Evolutionary conservation across 495 filamentous ascomycete species (phyloP).

Genomic region (Chlorociboria aeruginascens): DNA sequence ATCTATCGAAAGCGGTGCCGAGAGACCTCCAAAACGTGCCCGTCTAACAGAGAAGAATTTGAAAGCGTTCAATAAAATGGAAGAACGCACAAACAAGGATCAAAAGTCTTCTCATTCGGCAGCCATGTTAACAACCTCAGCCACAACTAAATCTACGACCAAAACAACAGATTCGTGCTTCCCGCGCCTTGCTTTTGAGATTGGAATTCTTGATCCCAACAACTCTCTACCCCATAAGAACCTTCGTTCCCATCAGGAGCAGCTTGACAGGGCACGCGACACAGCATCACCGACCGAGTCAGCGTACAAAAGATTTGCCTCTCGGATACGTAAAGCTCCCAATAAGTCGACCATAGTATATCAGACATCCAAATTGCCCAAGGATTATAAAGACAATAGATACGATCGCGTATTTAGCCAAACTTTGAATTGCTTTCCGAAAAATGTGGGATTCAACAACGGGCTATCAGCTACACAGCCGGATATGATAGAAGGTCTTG

Average conservation of each 20-base stretch:
- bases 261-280: slow-evolving; percentile 1
- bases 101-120: too few relatives aligned
- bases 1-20: too few relatives aligned
- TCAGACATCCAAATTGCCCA: too few relatives aligned
- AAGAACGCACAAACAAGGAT: too few relatives aligned
- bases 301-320: too few relatives aligned
- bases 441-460: slow-evolving; percentile 7
- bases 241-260: slow-evolving; percentile 3
- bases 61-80: too few relatives aligned
- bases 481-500: slow-evolving; percentile 7
- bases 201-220: slow-evolving; percentile 7
- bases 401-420: slow-evolving; percentile 2
- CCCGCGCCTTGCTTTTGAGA: slow-evolving; percentile 1
- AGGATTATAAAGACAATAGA: neutral
- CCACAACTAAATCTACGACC: too few relatives aligned
- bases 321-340: too few relatives aligned
- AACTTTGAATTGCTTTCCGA: slow-evolving; percentile 3
- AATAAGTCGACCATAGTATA: too few relatives aligned
- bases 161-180: neutral
- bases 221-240: slow-evolving; percentile 3
- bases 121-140: too few relatives aligned
- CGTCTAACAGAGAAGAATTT: too few relatives aligned
- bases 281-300: neutral
- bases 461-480: slow-evolving; percentile 8
- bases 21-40: too few relatives aligned